Conservation (phyloP, 106 monocot species). For the Dactylorhiza incarnata region DNA sequence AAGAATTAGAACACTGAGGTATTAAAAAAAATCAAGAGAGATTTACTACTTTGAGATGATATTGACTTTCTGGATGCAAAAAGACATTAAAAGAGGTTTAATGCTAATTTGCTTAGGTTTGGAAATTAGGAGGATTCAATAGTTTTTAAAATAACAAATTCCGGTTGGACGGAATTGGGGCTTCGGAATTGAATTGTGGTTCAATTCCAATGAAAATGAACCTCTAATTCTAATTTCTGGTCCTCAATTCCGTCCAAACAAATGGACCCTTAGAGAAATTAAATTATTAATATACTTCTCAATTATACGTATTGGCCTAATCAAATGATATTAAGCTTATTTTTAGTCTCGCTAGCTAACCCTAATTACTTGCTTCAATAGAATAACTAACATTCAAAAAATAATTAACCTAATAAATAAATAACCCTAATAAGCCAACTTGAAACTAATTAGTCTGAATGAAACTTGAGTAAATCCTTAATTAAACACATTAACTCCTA, state of each 20-base stretch:
- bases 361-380: neutral
- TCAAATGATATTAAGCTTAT: constrained; percentile 1
- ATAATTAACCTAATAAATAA: neutral
- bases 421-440: neutral
- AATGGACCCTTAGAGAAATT: too few species aligned
- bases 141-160: neutral
- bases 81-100: neutral
- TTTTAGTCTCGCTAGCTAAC: neutral
- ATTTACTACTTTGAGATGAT: neutral
- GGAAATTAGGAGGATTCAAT: neutral
- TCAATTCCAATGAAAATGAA: too few species aligned
- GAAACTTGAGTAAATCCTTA: neutral
- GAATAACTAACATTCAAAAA: neutral
- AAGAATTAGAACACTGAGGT: neutral
- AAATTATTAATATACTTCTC: neutral
- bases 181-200: too few species aligned
- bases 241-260: too few species aligned
- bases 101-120: neutral
- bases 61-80: neutral
- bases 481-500: neutral
- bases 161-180: neutral
- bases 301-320: neutral
- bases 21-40: neutral
- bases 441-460: neutral
- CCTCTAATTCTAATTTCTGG: too few species aligned